Evolutionary conservation across 2,329 filamentous ascomycete genomes (phyloP).

Genomic region (Xylaria sp.): DNA sequence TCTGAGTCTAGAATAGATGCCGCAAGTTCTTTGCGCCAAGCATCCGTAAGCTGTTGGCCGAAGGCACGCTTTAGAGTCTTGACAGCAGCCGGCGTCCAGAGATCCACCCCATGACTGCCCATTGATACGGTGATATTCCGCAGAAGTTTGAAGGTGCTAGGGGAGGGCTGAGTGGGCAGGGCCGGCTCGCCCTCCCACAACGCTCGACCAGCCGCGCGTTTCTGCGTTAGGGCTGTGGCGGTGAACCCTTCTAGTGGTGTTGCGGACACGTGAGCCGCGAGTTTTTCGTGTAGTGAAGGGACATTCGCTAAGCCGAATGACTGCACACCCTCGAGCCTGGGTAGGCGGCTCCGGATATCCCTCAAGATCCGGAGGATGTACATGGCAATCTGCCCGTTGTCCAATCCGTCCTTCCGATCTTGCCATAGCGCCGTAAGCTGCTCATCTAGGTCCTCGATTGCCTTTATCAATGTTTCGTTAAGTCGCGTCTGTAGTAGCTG

Average conservation of each 20-base stretch:
- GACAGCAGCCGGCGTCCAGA: slow-evolving; percentile 79
- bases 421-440: slow-evolving; percentile 59
- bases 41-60: slow-evolving; percentile 53
- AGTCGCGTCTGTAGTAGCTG: slow-evolving; percentile 65
- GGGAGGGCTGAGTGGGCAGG: slow-evolving; percentile 79
- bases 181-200: slow-evolving; percentile 82
- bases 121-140: slow-evolving; percentile 69
- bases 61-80: slow-evolving; percentile 65
- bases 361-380: slow-evolving; percentile 77
- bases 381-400: slow-evolving; percentile 60
- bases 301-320: slow-evolving; percentile 66
- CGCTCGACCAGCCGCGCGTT: slow-evolving; percentile 62
- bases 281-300: slow-evolving; percentile 64
- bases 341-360: slow-evolving; percentile 72
- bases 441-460: slow-evolving; percentile 63
- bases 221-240: slow-evolving; percentile 49
- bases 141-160: slow-evolving; percentile 74
- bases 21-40: slow-evolving; percentile 54
- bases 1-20: slow-evolving; percentile 32
- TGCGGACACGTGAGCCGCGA: slow-evolving; percentile 60
- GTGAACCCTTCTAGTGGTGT: slow-evolving; percentile 56
- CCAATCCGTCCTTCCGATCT: slow-evolving; percentile 50
- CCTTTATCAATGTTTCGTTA: slow-evolving; percentile 58
- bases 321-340: slow-evolving; percentile 55
- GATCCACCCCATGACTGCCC: slow-evolving; percentile 72